Evolutionary conservation across 352 stramenopile genomes (phyloP), one percentile per base, ranked within the genome.

Genomic region (Phytophthora quininea): DNA sequence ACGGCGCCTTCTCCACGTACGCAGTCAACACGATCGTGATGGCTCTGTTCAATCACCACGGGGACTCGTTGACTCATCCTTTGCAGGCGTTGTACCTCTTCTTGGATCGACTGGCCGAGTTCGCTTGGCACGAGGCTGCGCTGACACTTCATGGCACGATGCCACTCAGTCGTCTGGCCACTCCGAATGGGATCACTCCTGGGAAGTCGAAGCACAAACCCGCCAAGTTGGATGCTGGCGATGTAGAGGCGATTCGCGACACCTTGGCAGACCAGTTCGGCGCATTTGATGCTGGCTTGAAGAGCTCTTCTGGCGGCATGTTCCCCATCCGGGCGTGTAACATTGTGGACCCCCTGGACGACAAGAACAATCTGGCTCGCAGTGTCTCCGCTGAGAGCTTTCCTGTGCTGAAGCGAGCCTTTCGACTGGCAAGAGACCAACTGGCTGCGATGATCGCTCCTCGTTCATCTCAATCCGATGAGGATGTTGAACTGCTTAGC

Each of bases 21-120:
- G 90, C 91, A 30, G 76, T 97, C 30, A 95, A 96, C 57, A 96
- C 89, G 37, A 93, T 97, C 40, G 86, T 97, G 5, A 92, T 97
- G 75, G 81, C 83, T 40, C 71, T 97, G 4, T 93, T 97, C 53
- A 97, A 97, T 67, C 75, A 91, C 55, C 77, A 95, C 69, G 86
- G 89, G 5, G 60, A 78, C 15, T 62, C 61, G 11, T 83, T 97
- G 24, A 78, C 75, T 7, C 88, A 95, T 45, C 90, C 91, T 37
- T 67, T 97, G n/a, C 77, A 93, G 33, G 90, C 88, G 7, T 61
- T 97, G 47, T 84, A 88, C 38, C 64, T 96, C 19, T 97, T 97
- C 54, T 67, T 97, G 49, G 86, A 96, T 68, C 77, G 83, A 14
- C 79, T 96, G 72, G 81, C 80, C 27, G 82, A 90, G 63, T 97